Evolutionary conservation across 805 yeast genomes (phyloP), one percentile per base, ranked within the genome.

Genomic region (Pichia membranifaciens): DNA sequence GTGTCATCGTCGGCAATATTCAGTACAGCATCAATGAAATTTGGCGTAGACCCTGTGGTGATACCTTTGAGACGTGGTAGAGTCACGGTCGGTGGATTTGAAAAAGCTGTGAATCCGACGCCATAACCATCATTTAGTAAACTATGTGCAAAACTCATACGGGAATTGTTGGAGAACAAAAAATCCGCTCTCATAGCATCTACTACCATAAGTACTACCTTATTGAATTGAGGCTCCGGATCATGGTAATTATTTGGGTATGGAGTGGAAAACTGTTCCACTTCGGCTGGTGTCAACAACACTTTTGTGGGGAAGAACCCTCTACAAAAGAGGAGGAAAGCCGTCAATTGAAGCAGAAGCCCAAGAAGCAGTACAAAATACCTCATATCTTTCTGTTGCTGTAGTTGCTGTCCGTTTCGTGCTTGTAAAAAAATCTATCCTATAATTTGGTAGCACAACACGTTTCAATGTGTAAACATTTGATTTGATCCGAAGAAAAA

Each of bases 71-170:
- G 70, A 50, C 99, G 75, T 0, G 99, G 99, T 34, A 93, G 69
- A 0, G 99, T 93, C 9, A 93, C 99, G 0, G 99, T 93, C 3
- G 99, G 99, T 1, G 99, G 98, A 53, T 86, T 85, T 1, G 96
- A 83, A 61, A 73, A 86, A 0, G 96, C 96, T 0, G 99, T 93
- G 63, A 80, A 90, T 0, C 96, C 96, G 43, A 90, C 58, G 0
- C 93, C 98, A 32, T 72, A 57, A 10, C 95, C 95, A 0, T 71
- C 54, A 44, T 76, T 73, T 8, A 91, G 68, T 48, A 90, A 65
- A 2, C 65, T 52, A 54, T 91, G 98, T 0, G 85, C 75, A 57
- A 76, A 79, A 0, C 58, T 37, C 85, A 93, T 87, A 8, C 76
- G 59, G 0, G 96, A 87, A 2, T 67, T 57, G 13, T 76, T 68